Conservation (phyloP, 2,329 filamentous ascomycete genomes). For the Apiospora marii region DNA sequence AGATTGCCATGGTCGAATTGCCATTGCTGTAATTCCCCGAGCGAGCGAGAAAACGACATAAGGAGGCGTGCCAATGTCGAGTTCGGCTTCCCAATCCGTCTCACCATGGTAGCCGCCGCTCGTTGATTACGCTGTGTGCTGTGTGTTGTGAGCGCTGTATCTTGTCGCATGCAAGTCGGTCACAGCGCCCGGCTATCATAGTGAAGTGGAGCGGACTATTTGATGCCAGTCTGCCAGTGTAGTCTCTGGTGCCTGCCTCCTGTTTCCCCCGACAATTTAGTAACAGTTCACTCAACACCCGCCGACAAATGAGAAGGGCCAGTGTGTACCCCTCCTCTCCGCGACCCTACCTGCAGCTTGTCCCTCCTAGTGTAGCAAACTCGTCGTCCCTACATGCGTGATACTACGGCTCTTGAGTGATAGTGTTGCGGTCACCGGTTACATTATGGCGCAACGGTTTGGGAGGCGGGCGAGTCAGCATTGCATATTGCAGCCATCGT, state of each 20-base stretch:
- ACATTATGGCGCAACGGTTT: not conserved
- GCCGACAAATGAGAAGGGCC: not conserved
- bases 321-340: not conserved
- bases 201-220: slow-evolving; percentile 13
- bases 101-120: slow-evolving; percentile 2
- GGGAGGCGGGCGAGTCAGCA: not conserved
- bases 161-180: slow-evolving; percentile 7
- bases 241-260: not conserved
- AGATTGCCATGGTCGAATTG: not conserved
- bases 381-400: slow-evolving; percentile 1
- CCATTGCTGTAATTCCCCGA: not conserved
- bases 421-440: slow-evolving; percentile 16
- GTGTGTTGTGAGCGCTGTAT: not conserved
- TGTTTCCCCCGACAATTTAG: not conserved
- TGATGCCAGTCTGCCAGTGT: not conserved
- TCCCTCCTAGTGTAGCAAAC: not conserved
- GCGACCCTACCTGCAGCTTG: slow-evolving; percentile 13
- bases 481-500: slow-evolving; percentile 1
- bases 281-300: not conserved
- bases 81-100: not conserved
- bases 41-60: not conserved
- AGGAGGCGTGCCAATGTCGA: not conserved
- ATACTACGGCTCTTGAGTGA: not conserved
- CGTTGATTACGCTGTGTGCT: not conserved
- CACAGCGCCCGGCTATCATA: not conserved